Percentiles rank a stretch among this genome's conserved stretches.
phyloP scores from a whole-genome alignment of 768 basidiomycete species.

The Collybia sordida region DNA sequence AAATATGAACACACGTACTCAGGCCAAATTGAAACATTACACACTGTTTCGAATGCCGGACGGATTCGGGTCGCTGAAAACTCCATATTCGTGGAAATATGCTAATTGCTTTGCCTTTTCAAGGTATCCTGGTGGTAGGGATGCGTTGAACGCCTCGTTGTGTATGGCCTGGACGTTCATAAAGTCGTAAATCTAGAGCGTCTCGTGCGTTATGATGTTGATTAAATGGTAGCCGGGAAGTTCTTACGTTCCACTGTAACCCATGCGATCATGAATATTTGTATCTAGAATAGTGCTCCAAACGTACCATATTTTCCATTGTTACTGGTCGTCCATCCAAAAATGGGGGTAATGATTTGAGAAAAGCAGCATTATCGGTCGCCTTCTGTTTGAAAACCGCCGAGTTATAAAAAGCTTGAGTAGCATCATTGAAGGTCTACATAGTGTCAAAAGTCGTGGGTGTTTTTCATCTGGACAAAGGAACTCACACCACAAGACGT shows the following conservation, averaged over 20 bases:
- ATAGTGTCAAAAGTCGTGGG: background rate
- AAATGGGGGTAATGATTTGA: conserved; percentile 47
- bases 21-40: conserved; percentile 5
- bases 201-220: too few species aligned
- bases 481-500: conserved; percentile 53
- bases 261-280: too few species aligned
- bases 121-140: conserved; percentile 48
- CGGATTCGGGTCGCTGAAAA: conserved; percentile 54
- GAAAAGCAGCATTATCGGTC: conserved; percentile 44
- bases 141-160: conserved; percentile 49
- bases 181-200: conserved; percentile 60
- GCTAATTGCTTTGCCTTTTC: conserved; percentile 60
- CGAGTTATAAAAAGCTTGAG: conserved; percentile 55
- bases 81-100: conserved; percentile 71
- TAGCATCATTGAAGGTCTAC: conserved; percentile 50
- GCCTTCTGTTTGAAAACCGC: conserved; percentile 45
- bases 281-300: background rate
- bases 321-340: conserved; percentile 53
- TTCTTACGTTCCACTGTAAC: conserved; percentile 37
- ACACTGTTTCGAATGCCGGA: conserved; percentile 68
- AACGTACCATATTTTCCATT: conserved; percentile 58
- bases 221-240: background rate
- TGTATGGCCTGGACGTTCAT: conserved; percentile 75
- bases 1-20: too few species aligned
- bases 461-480: background rate